These are phyloP conservation scores for Chaetomium sp. DNA, from an alignment of 2,329 filamentous ascomycete genomes.

Conservation along the genomic window DNA sequence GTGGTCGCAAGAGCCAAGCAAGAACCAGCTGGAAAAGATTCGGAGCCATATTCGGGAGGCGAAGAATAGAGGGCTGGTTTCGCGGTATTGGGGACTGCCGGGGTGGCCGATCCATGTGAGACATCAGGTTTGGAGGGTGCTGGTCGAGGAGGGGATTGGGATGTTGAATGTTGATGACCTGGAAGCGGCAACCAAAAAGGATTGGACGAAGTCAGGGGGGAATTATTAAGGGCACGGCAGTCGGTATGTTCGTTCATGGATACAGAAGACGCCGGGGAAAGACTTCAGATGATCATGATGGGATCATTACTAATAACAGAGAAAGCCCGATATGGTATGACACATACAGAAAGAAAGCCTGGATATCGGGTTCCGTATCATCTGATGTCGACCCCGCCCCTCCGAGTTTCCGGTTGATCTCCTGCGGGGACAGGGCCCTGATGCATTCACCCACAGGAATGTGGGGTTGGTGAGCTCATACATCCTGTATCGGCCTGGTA, in stretches of 20 bases:
- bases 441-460: conserved; percentile 8
- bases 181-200: conserved; percentile 45
- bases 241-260: not conserved
- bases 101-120: conserved; percentile 57
- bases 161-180: conserved; percentile 65
- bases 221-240: conserved; percentile 20
- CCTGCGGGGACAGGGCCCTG: conserved; percentile 25
- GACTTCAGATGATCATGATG: not conserved
- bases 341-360: not conserved
- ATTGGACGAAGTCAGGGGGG: conserved; percentile 41
- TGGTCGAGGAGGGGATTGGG: conserved; percentile 61
- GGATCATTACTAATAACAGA: conserved; percentile 1
- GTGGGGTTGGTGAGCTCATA: conserved; percentile 27
- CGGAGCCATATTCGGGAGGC: conserved; percentile 51
- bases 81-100: conserved; percentile 63
- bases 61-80: conserved; percentile 56
- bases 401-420: conserved; percentile 38
- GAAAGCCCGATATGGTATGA: not conserved
- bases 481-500: conserved; percentile 7
- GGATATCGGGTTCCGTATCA: conserved; percentile 10
- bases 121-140: conserved; percentile 58
- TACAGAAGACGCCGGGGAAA: not conserved
- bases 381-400: conserved; percentile 9
- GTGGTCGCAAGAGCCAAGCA: conserved; percentile 46
- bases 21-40: conserved; percentile 48